Evolutionary conservation across 2,329 filamentous ascomycete genomes (phyloP), one percentile per base, ranked within the genome.

Genomic region (Beauveria pseudobassiana): DNA sequence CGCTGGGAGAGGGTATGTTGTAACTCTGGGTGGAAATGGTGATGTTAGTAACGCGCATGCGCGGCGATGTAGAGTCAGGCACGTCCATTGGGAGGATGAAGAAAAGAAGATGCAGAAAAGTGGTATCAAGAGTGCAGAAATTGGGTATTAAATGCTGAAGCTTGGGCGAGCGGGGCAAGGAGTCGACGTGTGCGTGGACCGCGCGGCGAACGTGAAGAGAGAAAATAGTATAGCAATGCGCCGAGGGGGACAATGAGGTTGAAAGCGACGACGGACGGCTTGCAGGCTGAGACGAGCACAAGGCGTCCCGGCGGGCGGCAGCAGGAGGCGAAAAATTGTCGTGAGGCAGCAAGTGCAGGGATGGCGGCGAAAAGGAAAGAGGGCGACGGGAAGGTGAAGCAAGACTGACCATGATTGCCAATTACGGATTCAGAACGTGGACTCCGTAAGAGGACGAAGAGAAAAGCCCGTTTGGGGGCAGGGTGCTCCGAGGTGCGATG

Each of bases 1-100:
- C 79, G 72, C 80, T 83, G 16, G 81, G 82, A 57, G 82, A 83
- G 64, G 81, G 78, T 59, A 82, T 75, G 70, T 81, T 80, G 74
- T 80, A 80, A 69, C 77, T 80, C 79, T 83, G 71, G 59, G 59
- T 46, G 10, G 59, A 56, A 40, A 62, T 22, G 55, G 57, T 62
- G 55, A 59, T 60, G 66, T 68, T 66, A 70, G 69, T 63, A 52
- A 63, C 22, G 34, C 46, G 43, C 20, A 54, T 16, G 28, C 59
- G 40, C 30, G 49, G 60, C 43, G 45, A 45, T 7, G 46, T 34
- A 14, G n/a, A 5, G 22, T 14, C 22, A 1, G 42, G 3, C 42
- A 20, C 18, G 3, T 56, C 34, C 49, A 59, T 59, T 24, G 38
- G 9, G 50, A 26, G 14, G 42, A 42, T 45, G 42, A 45, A 42